These are phyloP conservation scores for Eucalyptus regnans DNA, from an alignment of 345 rosid species.

Conservation along the genomic window DNA sequence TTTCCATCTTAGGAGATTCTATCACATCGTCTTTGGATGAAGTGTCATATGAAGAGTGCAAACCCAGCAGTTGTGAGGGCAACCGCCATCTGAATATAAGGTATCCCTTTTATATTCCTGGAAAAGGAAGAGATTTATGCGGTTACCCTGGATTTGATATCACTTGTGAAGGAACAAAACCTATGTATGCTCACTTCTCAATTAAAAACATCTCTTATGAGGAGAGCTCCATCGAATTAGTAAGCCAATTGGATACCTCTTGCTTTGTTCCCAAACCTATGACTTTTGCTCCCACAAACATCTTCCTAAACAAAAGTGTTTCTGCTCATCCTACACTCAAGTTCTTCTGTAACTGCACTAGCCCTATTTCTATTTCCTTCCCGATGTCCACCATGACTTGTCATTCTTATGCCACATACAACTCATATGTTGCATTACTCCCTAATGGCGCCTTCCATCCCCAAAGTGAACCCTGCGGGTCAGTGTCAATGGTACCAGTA, in stretches of 20 bases:
- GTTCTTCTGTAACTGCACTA: background rate
- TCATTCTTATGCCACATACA: background rate
- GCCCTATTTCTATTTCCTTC: background rate
- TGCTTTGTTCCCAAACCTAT: too few relatives aligned
- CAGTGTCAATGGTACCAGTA: background rate
- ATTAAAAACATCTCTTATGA: background rate
- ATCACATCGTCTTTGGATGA: too few relatives aligned
- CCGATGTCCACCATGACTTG: background rate
- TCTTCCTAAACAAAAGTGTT: background rate
- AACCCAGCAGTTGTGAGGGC: too few relatives aligned
- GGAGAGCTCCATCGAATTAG: background rate
- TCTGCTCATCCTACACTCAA: accelerated
- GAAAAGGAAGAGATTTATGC: background rate
- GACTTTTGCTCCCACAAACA: background rate
- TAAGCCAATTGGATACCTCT: background rate
- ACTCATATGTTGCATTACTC: too few relatives aligned
- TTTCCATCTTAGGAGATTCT: too few relatives aligned
- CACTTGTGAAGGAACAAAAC: background rate
- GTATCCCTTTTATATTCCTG: background rate
- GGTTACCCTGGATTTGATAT: background rate
- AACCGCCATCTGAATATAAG: too few relatives aligned
- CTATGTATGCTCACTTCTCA: background rate
- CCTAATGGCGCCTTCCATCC: too few relatives aligned
- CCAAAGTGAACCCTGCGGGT: too few relatives aligned
- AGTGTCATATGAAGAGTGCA: too few relatives aligned